Evolutionary conservation across 345 rosid species (phyloP).

Genomic region (Populus alba): DNA sequence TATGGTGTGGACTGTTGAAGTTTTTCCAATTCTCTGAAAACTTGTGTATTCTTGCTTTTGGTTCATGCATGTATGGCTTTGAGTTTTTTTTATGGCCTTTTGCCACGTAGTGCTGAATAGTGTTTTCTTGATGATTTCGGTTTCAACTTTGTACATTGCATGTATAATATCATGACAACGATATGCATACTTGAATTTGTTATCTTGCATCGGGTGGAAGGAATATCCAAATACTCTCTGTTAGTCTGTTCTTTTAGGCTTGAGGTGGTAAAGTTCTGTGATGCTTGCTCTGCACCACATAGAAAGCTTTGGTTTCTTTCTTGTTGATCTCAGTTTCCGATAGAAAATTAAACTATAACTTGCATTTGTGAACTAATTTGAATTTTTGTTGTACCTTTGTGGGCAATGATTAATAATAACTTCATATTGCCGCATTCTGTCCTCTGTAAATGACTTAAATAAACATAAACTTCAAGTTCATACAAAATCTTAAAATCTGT

Average conservation of each 20-base stretch:
- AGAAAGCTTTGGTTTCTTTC: neutral
- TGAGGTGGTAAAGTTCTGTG: neutral
- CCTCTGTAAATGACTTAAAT: neutral
- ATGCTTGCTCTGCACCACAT: neutral
- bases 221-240: neutral
- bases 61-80: constrained; percentile 3
- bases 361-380: neutral
- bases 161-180: neutral
- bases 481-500: neutral
- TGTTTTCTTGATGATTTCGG: neutral
- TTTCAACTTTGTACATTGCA: neutral
- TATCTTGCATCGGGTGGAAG: neutral
- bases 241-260: neutral
- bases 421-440: neutral
- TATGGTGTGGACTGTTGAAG: neutral
- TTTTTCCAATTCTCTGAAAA: neutral
- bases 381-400: neutral
- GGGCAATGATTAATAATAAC: neutral
- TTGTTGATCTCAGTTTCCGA: neutral
- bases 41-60: neutral
- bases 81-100: neutral
- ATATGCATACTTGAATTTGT: neutral
- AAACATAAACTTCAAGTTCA: neutral
- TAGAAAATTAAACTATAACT: neutral
- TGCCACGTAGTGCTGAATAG: neutral